Conservation (phyloP, 2,329 filamentous ascomycete genomes). For the Fusarium fracticaudum region DNA sequence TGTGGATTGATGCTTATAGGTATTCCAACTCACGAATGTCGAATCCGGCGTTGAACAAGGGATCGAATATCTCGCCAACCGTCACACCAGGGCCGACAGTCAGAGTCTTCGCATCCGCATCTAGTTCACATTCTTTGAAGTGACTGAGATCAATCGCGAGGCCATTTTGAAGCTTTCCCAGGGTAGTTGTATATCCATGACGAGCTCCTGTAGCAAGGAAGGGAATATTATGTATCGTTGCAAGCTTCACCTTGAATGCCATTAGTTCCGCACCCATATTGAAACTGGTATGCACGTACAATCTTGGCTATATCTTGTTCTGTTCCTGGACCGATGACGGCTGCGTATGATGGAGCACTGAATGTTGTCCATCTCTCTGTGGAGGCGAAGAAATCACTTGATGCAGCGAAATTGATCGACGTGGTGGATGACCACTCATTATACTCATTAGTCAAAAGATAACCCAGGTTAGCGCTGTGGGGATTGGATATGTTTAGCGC, state of each 20-base stretch:
- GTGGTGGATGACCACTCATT: neutral
- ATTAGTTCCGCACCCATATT: too few relatives aligned
- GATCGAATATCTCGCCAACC: neutral
- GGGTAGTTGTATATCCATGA: neutral
- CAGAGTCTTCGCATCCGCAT: neutral
- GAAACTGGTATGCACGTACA: too few relatives aligned
- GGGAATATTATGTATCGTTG: neutral
- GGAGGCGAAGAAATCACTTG: accelerated
- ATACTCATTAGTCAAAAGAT: neutral
- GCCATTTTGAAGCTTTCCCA: accelerated
- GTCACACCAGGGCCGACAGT: neutral
- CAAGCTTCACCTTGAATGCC: too few relatives aligned
- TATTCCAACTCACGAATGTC: accelerated
- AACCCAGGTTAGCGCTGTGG: accelerated
- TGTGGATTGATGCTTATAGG: accelerated
- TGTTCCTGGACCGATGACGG: neutral
- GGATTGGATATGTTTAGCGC: neutral
- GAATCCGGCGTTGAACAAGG: accelerated
- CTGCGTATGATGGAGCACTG: neutral
- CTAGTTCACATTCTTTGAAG: accelerated
- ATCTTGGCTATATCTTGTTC: accelerated
- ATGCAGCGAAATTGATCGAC: neutral
- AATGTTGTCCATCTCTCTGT: neutral
- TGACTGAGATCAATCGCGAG: neutral
- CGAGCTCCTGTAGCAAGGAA: neutral